phyloP scores from a whole-genome alignment of 129 eudicot species.

The Saposhnikovia divaricata region DNA sequence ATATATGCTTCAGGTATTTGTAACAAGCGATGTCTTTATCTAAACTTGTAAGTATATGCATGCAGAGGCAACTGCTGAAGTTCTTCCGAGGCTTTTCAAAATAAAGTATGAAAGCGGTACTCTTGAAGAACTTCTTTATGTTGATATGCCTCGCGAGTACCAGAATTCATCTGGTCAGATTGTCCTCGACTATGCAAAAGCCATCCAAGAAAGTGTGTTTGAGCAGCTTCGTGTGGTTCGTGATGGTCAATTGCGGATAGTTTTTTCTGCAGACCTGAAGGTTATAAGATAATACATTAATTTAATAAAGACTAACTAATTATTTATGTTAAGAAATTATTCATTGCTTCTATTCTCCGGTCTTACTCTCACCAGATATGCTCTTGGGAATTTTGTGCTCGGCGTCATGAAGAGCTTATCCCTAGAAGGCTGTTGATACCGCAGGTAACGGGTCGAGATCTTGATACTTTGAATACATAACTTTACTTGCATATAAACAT shows the following conservation, averaged over 20 bases:
- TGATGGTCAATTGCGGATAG: constrained; percentile 89
- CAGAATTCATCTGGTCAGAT: constrained; percentile 97
- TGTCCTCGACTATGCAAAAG: constrained; percentile 94
- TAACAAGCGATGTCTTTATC: neutral
- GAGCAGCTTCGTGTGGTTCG: constrained; percentile 99
- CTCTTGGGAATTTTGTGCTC: constrained; percentile 99
- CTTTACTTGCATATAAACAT: neutral
- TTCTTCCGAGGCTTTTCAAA: constrained; percentile 90
- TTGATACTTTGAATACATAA: neutral
- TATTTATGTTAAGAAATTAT: constrained; percentile 3
- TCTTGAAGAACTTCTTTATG: constrained; percentile 87
- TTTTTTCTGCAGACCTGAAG: constrained; percentile 92
- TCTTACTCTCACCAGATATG: constrained; percentile 48
- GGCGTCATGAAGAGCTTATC: constrained; percentile 96
- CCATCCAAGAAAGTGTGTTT: constrained; percentile 96
- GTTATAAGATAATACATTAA: constrained; percentile 19
- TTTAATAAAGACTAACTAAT: neutral
- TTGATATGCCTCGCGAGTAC: constrained; percentile 93
- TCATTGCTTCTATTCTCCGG: neutral
- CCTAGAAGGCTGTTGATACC: constrained; percentile 89
- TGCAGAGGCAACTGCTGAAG: constrained; percentile 97
- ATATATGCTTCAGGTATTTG: neutral
- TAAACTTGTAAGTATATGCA: constrained; percentile 16
- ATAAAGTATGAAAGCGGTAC: constrained; percentile 98
- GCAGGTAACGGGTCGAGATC: constrained; percentile 46